These are phyloP conservation scores for Hericium rajendrae DNA, from an alignment of 768 basidiomycete species.

Conservation along the genomic window DNA sequence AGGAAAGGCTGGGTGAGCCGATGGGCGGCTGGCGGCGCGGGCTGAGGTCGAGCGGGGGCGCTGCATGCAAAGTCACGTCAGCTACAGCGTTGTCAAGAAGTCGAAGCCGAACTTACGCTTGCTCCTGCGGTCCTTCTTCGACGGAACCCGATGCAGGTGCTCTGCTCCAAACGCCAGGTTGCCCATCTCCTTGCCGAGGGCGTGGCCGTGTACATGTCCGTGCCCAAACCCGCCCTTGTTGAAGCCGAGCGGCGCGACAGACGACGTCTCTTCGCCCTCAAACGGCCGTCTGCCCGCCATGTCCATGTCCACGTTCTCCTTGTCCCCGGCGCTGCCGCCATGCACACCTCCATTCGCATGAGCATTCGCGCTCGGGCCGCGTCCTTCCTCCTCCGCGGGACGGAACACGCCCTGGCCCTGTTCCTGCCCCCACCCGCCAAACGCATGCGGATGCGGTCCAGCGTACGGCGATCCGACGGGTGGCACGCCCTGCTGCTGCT, in stretches of 20 bases:
- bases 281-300: neutral
- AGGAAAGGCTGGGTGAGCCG: constrained; percentile 40
- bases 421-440: neutral
- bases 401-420: neutral
- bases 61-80: constrained; percentile 24
- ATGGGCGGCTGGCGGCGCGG: constrained; percentile 34
- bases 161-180: constrained; percentile 33
- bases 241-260: constrained; percentile 15
- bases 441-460: neutral
- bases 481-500: constrained; percentile 3
- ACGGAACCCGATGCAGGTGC: constrained; percentile 23
- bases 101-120: constrained; percentile 36
- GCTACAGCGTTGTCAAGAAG: neutral
- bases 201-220: constrained; percentile 13
- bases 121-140: constrained; percentile 41
- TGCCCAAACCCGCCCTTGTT: constrained; percentile 24
- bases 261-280: constrained; percentile 19
- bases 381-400: constrained; percentile 5
- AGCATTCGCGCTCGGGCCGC: neutral
- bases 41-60: constrained; percentile 45
- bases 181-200: constrained; percentile 40
- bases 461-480: constrained; percentile 3
- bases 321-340: constrained; percentile 14
- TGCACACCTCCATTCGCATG: neutral
- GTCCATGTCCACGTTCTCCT: constrained; percentile 28